These are phyloP conservation scores for Umbelopsis sp. DNA, from an alignment of 192 early-diverging fungal genomes.

Conservation along the genomic window DNA sequence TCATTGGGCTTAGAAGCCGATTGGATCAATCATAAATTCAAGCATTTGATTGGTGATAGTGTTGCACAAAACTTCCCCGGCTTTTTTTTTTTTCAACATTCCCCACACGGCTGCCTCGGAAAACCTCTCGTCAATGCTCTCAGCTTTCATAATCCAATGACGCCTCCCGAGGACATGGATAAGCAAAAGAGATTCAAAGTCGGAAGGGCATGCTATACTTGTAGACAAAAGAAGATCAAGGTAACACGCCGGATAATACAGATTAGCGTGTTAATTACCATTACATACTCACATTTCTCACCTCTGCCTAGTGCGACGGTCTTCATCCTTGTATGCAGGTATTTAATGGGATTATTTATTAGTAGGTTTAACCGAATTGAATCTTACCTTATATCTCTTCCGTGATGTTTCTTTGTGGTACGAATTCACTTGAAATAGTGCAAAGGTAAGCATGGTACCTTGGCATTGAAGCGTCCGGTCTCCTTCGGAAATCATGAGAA, in stretches of 20 bases:
- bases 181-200: constrained; percentile 20
- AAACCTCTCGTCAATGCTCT: not conserved
- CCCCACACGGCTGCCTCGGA: constrained; percentile 5
- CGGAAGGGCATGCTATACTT: constrained; percentile 11
- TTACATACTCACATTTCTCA: not conserved
- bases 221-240: constrained; percentile 19
- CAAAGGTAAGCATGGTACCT: not conserved
- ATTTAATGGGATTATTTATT: not conserved
- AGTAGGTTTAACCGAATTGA: not conserved
- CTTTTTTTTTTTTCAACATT: not conserved
- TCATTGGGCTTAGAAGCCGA: not conserved
- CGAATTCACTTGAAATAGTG: not conserved
- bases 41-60: not conserved
- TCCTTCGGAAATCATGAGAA: too few species aligned
- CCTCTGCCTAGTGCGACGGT: constrained; percentile 15
- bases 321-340: constrained; percentile 21
- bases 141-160: constrained; percentile 20
- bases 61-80: not conserved
- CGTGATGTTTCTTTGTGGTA: not conserved
- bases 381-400: too few species aligned
- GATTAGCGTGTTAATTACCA: not conserved
- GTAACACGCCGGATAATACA: not conserved
- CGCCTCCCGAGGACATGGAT: constrained; percentile 10
- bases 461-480: not conserved
- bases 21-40: not conserved